Conservation (phyloP, 768 basidiomycete species). For the Leccinum olivaceopallidum region DNA sequence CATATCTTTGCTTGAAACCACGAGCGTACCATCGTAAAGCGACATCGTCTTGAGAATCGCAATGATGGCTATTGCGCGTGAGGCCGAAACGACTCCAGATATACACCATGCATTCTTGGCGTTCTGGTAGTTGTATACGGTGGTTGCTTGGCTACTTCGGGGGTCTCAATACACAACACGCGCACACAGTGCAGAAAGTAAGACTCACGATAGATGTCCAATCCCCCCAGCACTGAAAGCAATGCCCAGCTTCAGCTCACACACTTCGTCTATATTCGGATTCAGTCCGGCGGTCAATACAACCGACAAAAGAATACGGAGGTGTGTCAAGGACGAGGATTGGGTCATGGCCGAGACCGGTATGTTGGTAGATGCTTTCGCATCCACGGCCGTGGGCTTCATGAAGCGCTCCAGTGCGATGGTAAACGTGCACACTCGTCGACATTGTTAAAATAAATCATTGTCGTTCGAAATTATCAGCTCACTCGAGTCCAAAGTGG, state of each 20-base stretch:
- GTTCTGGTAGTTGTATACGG: slow-evolving; percentile 39
- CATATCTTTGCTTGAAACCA: neutral
- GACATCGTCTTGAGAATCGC: slow-evolving; percentile 69
- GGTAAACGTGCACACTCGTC: slow-evolving; percentile 47
- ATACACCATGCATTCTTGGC: slow-evolving; percentile 66
- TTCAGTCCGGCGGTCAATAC: slow-evolving; percentile 73
- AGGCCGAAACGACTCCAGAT: slow-evolving; percentile 69
- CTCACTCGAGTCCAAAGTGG: slow-evolving; percentile 27
- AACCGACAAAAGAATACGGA: slow-evolving; percentile 61
- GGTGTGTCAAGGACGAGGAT: slow-evolving; percentile 49
- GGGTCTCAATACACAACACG: neutral
- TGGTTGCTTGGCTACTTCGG: slow-evolving; percentile 34
- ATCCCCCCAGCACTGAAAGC: slow-evolving; percentile 36
- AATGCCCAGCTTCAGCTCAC: slow-evolving; percentile 56
- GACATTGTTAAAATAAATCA: slow-evolving; percentile 17
- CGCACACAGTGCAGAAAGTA: neutral
- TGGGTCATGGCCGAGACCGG: slow-evolving; percentile 37
- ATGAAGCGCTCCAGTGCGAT: slow-evolving; percentile 56
- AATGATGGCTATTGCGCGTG: slow-evolving; percentile 65
- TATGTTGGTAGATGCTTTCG: slow-evolving; percentile 51
- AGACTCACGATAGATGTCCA: slow-evolving; percentile 52
- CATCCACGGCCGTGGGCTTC: slow-evolving; percentile 46
- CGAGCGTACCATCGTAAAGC: slow-evolving; percentile 62
- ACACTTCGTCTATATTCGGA: slow-evolving; percentile 67
- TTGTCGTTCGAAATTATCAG: slow-evolving; percentile 7